Evolutionary conservation across 164 flowering plant species (phyloP).

Genomic region (Kingdonia uniflora): DNA sequence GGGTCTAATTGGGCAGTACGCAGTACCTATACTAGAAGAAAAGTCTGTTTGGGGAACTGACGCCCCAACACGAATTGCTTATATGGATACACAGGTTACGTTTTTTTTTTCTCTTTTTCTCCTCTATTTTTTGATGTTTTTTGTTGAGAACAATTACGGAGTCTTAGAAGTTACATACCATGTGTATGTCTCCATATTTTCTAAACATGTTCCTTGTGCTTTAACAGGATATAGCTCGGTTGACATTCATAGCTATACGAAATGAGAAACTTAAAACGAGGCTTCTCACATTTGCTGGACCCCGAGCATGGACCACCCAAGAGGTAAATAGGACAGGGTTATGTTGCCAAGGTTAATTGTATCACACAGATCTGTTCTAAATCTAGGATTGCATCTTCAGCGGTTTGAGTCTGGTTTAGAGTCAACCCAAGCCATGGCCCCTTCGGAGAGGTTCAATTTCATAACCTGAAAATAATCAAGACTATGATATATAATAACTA

Average conservation of each 20-base stretch:
- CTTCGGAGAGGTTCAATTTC: too few species aligned
- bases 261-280: slow-evolving; percentile 71
- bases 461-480: too few species aligned
- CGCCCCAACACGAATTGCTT: slow-evolving; percentile 94
- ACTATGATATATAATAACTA: too few species aligned
- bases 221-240: slow-evolving; percentile 79
- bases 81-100: slow-evolving; percentile 99
- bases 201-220: slow-evolving; percentile 4
- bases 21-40: slow-evolving; percentile 92
- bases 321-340: slow-evolving; percentile 42
- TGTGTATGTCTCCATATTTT: background rate
- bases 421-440: too few species aligned
- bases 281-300: slow-evolving; percentile 92
- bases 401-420: too few species aligned
- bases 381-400: too few species aligned
- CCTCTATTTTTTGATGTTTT: background rate
- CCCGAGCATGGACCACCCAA: slow-evolving; percentile 99
- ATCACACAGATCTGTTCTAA: too few species aligned
- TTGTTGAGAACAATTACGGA: background rate
- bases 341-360: too few species aligned
- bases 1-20: slow-evolving; percentile 99
- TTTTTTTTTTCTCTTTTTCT: slow-evolving; percentile 1
- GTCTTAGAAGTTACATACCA: background rate
- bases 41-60: slow-evolving; percentile 99
- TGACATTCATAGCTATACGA: slow-evolving; percentile 82